Conservation (phyloP, 257 asterid species). For the Echites panduratus region DNA sequence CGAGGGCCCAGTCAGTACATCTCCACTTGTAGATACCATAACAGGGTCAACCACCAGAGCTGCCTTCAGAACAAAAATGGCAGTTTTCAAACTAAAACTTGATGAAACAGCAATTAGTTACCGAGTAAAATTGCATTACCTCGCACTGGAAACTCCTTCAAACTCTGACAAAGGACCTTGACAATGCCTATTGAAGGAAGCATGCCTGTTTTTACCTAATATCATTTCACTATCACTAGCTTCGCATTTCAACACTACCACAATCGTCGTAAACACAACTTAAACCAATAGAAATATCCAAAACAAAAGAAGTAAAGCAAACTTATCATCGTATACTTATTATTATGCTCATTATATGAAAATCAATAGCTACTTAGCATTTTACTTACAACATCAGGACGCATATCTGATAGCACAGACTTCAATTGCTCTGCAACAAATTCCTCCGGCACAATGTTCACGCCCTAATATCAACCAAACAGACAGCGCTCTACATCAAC, state of each 20-base stretch:
- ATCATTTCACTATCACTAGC: slow-evolving; percentile 26
- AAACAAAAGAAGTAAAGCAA: neutral
- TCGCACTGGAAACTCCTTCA: slow-evolving; percentile 60
- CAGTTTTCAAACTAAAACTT: slow-evolving; percentile 22
- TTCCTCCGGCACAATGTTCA: slow-evolving; percentile 50
- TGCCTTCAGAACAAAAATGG: slow-evolving; percentile 41
- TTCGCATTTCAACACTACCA: neutral
- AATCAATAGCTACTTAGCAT: neutral
- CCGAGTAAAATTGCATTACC: slow-evolving; percentile 35
- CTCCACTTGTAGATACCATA: slow-evolving; percentile 95
- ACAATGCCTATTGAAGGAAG: slow-evolving; percentile 79
- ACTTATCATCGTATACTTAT: neutral
- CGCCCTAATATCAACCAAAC: slow-evolving; percentile 54
- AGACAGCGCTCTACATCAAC: neutral
- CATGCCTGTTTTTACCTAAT: slow-evolving; percentile 97
- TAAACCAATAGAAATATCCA: neutral
- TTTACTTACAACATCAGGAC: slow-evolving; percentile 79
- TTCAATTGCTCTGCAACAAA: slow-evolving; percentile 70
- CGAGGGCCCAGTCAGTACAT: slow-evolving; percentile 65
- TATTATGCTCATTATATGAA: neutral
- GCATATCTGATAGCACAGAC: slow-evolving; percentile 84
- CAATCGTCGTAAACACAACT: neutral
- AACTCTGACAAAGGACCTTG: slow-evolving; percentile 59
- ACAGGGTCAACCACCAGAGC: slow-evolving; percentile 99
- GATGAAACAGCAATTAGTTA: neutral